Percentiles rank a stretch among this genome's conserved stretches.
Evolutionary conservation across 495 filamentous ascomycete species (phyloP).

Genomic region (Clavariopsis aquatica): DNA sequence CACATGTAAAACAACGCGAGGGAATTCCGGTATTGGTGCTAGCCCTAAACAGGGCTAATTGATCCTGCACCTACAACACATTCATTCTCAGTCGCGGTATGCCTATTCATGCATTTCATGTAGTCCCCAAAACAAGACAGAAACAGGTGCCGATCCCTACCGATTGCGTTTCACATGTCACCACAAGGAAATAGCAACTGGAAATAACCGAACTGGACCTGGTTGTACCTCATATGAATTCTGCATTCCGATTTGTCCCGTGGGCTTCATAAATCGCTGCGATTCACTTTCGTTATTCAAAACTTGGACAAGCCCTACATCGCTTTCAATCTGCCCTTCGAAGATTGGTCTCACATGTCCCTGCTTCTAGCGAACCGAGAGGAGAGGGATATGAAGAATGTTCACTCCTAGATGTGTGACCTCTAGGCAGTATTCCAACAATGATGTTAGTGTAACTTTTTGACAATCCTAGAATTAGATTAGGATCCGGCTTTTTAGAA

Average conservation of each 20-base stretch:
- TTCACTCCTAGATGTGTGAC: neutral
- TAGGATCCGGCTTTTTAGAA: neutral
- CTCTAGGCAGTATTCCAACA: conserved; percentile 6
- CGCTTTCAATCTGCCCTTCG: neutral
- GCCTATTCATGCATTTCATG: too few relatives aligned
- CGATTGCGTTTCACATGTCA: neutral
- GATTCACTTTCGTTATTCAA: conserved; percentile 5
- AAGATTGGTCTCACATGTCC: neutral
- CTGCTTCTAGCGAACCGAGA: neutral
- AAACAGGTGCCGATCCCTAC: neutral
- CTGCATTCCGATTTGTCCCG: neutral
- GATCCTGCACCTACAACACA: too few relatives aligned
- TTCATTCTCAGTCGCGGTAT: too few relatives aligned
- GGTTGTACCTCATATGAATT: conserved; percentile 1
- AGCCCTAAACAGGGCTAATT: too few relatives aligned
- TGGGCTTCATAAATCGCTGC: neutral
- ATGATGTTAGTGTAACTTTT: too few relatives aligned
- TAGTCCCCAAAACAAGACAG: neutral
- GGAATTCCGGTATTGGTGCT: too few relatives aligned
- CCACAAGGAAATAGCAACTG: neutral
- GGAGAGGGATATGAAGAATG: neutral
- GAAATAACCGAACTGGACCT: neutral
- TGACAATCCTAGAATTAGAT: neutral
- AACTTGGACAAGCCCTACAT: neutral
- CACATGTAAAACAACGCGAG: too few relatives aligned